Evolutionary conservation across 805 yeast species (phyloP), one percentile per base, ranked within the genome.

Genomic region (Ascoidea tarda): DNA sequence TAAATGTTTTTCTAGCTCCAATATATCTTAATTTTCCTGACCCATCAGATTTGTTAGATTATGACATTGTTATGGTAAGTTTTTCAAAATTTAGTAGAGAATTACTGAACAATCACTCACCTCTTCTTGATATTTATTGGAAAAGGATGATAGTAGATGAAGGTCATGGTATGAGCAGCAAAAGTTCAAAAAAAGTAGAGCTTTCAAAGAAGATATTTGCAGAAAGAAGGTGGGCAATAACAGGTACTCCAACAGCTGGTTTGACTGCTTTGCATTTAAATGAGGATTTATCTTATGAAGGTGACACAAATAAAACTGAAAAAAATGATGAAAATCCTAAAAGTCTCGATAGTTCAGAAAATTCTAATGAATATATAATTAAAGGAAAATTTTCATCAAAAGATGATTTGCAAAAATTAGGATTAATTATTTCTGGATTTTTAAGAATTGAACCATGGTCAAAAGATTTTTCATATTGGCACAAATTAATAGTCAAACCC

Each of bases 221-320:
- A 6, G 90, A 83, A 59, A 69, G 87, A 50, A 72, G 77, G 55
- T 83, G 90, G 90, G 80, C 82, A 0, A 86, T 83, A 0, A 79
- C 85, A 0, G 89, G 90, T 33, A 83, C 90, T 0, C 89, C 89
- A 5, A 82, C 88, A 0, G 74, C 84, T 0, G 90, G 90, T 0
- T 66, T 83, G 51, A 81, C 88, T 0, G 73, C 72, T 48, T 60
- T 80, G 6, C 76, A 78, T 56, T 74, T 81, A 21, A 21, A 21
- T 70, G 70, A 70, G 51, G 72, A 71, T 51, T 61, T 60, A 31
- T 51, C 49, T 5, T 6, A 16, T 45, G 28, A 33, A 14, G 49
- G 50, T 32, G 59, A 60, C 28, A 60, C 63, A 5, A 53, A 54
- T 21, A 59, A 58, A 49, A 55, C 59, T 16, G 28, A 32, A 47